Conservation (phyloP, 441 rosid species). For the Adansonia rubrostipa region DNA sequence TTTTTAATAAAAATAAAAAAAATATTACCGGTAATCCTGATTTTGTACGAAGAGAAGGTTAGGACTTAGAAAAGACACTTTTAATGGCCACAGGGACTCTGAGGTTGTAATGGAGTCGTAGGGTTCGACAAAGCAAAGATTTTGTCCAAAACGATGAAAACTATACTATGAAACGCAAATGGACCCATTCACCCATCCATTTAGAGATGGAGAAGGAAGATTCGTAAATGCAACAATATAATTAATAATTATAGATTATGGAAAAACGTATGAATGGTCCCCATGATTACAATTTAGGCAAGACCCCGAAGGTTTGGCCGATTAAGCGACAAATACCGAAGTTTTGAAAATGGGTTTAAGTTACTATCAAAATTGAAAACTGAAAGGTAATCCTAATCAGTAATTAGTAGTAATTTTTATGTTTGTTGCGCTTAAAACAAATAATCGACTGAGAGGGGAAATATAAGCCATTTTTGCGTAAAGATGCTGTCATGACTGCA, state of each 20-base stretch:
- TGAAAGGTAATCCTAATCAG: not conserved
- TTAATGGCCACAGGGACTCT: not conserved
- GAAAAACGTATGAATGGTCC: slow-evolving; percentile 3
- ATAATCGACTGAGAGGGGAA: not conserved
- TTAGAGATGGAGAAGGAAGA: not conserved
- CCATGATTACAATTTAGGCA: slow-evolving; percentile 16
- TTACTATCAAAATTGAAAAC: not conserved
- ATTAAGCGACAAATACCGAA: not conserved
- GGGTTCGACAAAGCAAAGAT: slow-evolving; percentile 15
- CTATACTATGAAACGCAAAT: not conserved
- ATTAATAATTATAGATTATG: not conserved
- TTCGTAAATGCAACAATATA: not conserved
- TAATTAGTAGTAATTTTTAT: not conserved
- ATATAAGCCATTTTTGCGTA: no score
- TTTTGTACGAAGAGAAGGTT: not conserved
- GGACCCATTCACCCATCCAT: not conserved
- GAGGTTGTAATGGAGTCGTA: not conserved
- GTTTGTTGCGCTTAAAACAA: not conserved
- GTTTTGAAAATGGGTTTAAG: not conserved
- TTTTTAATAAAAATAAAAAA: no score
- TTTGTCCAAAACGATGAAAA: slow-evolving; percentile 11
- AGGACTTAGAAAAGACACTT: not conserved
- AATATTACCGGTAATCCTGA: no score
- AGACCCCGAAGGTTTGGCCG: not conserved
- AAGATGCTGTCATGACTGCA: slow-evolving; percentile 1